phyloP scores from a whole-genome alignment of 345 rosid genomes.

The Punica granatum region DNA sequence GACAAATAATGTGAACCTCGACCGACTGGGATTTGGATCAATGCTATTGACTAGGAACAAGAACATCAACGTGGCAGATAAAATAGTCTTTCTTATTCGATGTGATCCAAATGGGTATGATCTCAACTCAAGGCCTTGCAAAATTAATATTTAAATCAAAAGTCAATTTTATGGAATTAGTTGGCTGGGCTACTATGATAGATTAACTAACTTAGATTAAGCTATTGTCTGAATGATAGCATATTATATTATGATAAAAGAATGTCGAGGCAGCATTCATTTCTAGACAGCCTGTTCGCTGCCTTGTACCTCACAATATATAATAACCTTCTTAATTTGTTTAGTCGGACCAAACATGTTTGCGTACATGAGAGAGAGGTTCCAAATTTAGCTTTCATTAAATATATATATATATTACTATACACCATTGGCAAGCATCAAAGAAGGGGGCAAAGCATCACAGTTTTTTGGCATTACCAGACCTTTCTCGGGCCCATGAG shows the following conservation, averaged over 20 bases:
- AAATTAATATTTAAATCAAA: neutral
- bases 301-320: too few relatives aligned
- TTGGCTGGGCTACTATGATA: too few relatives aligned
- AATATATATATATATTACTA: too few relatives aligned
- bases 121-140: neutral
- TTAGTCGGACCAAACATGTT: too few relatives aligned
- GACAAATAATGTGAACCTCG: neutral
- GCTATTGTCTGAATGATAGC: neutral
- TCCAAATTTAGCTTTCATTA: too few relatives aligned
- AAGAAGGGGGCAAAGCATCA: too few relatives aligned
- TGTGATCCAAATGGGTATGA: neutral
- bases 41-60: neutral
- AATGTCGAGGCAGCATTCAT: neutral
- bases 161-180: neutral
- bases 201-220: too few relatives aligned
- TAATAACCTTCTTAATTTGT: too few relatives aligned
- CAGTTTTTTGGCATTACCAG: conserved; percentile 27
- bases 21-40: neutral
- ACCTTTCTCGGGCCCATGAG: conserved; percentile 61
- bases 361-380: too few relatives aligned
- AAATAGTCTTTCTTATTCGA: neutral
- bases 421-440: too few relatives aligned
- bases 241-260: neutral
- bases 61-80: neutral
- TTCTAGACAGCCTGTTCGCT: neutral